Evolutionary conservation across 2,329 filamentous ascomycete species (phyloP), one percentile per base, ranked within the genome.

Genomic region (Akanthomyces lecanii): DNA sequence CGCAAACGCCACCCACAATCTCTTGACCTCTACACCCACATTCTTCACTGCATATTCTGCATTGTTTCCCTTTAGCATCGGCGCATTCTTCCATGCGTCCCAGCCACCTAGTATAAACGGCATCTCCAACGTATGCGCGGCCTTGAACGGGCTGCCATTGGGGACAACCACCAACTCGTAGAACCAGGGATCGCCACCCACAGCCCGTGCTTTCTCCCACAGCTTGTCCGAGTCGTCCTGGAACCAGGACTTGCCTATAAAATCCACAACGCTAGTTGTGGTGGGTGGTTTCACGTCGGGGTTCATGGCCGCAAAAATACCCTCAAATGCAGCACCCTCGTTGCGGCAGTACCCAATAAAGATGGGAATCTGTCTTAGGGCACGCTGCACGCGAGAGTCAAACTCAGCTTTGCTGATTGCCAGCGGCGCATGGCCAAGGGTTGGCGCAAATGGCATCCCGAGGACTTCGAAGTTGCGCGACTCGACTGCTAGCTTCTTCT

Each of bases 51-150:
- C 25, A 5, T 63, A 40, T 33, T 50, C 48, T 11, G 56, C 45
- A 12, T 57, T 28, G 0, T 40, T 23, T 10, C 63, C 66, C 28
- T 63, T 36, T 14, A 68, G 14, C 66, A 67, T 67, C 5, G 66
- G 67, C 25, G 67, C 67, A 33, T 63, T 33, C 47, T 67, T 67
- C 66, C 67, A 68, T 4, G 64, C 57, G 5, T 48, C 38, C 65
- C 65, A 66, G 21, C 55, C 40, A 10, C 63, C 66, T 16, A 68
- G 61, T 1, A 67, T 28, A 36, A 66, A 63, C 12, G 67, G 65
- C 54, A 68, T 25, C 23, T 68, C 67, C 5, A 67, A 55, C 14
- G 62, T 64, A 54, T 68, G 67, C 38, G 67, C 38, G 1, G 66
- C 58, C n/a, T 55, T n/a, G 40, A 62, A 48, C 21, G 50, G 50